These are phyloP conservation scores for Microbotryomycetes sp. DNA, from an alignment of 1,284 basidiomycete genomes.

Conservation along the genomic window DNA sequence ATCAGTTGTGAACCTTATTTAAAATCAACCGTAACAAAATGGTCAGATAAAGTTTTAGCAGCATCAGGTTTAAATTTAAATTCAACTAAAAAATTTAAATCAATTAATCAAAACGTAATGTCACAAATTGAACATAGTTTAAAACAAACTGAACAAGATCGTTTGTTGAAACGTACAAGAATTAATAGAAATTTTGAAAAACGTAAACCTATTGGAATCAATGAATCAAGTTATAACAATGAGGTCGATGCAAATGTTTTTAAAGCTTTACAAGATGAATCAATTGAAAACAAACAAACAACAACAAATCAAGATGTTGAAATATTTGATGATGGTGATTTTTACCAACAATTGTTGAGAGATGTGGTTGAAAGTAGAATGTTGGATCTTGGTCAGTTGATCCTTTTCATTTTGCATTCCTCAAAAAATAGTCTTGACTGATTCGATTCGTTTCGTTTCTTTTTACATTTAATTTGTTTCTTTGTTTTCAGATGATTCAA, in stretches of 20 bases:
- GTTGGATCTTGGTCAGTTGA: slow-evolving; percentile 32
- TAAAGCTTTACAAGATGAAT: slow-evolving; percentile 28
- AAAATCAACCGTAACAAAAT: slow-evolving; percentile 72
- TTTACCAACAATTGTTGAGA: slow-evolving; percentile 79
- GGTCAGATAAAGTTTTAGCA: slow-evolving; percentile 87
- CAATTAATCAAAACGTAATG: slow-evolving; percentile 63
- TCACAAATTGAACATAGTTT: slow-evolving; percentile 66
- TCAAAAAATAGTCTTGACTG: too few species aligned
- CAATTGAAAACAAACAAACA: slow-evolving; percentile 44
- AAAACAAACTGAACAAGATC: slow-evolving; percentile 43
- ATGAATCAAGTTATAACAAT: slow-evolving; percentile 47
- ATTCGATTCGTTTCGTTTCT: not conserved
- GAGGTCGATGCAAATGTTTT: too few species aligned
- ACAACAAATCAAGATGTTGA: slow-evolving; percentile 42
- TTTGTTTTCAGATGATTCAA: slow-evolving; percentile 23
- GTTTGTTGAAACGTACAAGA: slow-evolving; percentile 33
- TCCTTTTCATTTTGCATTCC: too few species aligned
- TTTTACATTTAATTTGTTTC: not conserved
- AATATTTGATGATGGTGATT: slow-evolving; percentile 79
- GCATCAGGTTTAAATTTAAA: slow-evolving; percentile 53
- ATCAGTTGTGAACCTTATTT: slow-evolving; percentile 45
- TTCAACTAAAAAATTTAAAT: slow-evolving; percentile 47
- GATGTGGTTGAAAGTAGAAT: slow-evolving; percentile 69
- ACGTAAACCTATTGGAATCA: slow-evolving; percentile 44
- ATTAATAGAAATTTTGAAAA: slow-evolving; percentile 47